These are phyloP conservation scores for Cynanchum wilfordii DNA, from an alignment of 257 asterid species.

Conservation along the genomic window DNA sequence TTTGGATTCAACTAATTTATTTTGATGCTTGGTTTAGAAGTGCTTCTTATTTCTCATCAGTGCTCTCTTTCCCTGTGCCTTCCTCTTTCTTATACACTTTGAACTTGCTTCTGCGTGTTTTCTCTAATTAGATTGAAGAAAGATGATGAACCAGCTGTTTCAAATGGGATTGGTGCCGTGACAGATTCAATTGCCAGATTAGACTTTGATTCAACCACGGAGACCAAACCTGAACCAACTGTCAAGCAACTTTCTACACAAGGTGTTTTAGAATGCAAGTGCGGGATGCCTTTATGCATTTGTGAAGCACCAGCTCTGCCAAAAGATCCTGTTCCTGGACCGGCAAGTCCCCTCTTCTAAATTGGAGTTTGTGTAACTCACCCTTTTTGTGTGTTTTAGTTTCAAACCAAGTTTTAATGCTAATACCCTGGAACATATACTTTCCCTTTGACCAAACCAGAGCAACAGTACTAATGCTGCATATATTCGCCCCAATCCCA, in stretches of 20 bases:
- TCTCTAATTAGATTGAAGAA: slow-evolving; percentile 36
- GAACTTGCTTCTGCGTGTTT: background rate
- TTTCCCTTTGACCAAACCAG: slow-evolving; percentile 42
- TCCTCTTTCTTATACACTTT: no score
- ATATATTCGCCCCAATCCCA: slow-evolving; percentile 38
- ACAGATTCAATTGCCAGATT: slow-evolving; percentile 66
- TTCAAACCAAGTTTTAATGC: slow-evolving; percentile 14
- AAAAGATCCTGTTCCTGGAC: slow-evolving; percentile 36
- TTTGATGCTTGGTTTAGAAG: no score
- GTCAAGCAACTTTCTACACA: slow-evolving; percentile 33
- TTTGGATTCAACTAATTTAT: no score
- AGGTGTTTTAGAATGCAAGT: slow-evolving; percentile 65
- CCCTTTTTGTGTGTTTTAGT: background rate
- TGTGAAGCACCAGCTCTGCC: slow-evolving; percentile 80
- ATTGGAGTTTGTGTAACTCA: background rate
- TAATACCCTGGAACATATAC: slow-evolving; percentile 19
- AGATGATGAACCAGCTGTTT: slow-evolving; percentile 46
- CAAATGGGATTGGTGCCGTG: slow-evolving; percentile 47
- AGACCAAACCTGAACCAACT: slow-evolving; percentile 36
- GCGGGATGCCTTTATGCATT: slow-evolving; percentile 99
- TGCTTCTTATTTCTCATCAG: no score
- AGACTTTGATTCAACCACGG: slow-evolving; percentile 48
- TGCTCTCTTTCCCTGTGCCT: no score
- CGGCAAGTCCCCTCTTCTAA: slow-evolving; percentile 38
- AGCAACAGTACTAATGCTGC: slow-evolving; percentile 35